Evolutionary conservation across 225 moss, liverwort and hornwort genomes (phyloP), one percentile per base, ranked within the genome.

Genomic region (Thuidium tamariscinum): DNA sequence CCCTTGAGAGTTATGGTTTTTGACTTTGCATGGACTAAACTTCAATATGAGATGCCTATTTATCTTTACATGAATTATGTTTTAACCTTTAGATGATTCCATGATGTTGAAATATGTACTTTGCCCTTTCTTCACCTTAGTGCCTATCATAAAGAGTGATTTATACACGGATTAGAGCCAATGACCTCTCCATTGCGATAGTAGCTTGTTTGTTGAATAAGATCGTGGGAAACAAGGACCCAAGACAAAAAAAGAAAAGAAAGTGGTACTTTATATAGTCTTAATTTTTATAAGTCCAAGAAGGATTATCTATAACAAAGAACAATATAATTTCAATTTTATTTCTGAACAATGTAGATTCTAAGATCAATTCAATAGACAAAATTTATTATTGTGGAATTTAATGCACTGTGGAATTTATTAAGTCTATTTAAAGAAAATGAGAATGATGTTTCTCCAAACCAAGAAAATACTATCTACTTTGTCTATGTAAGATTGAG

Each of bases 191-290:
- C 2, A 65, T 1, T 65, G 1, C 7, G 10, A 22, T 67, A 7
- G 21, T 3, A 36, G 19, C 3, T 67, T 37, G 4, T 67, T 67
- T 37, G 10, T 11, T 65, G 11, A 12, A 36, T 37, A 22, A 67
- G 12, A 67, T 0, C 0, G 1, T 12, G 1, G 37, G 7, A 67
- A 37, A 67, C 0, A 0, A 21, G 2, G 20, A 11, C 3, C 21
- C 2, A 19, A 36, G 6, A 11, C 36, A 36, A 36, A 65, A 65
- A 11, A 19, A n/a, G n/a, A n/a, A n/a, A n/a, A n/a, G n/a, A n/a
- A n/a, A n/a, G n/a, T n/a, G 32, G 20, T 64, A 36, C 3, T 36
- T 20, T 36, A n/a, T 21, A 36, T 36, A 6, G 11, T 11, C 2
- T 66, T 2, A 6, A 12, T 66, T n/a, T n/a, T n/a, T n/a, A 6